phyloP scores from a whole-genome alignment of 2,329 filamentous ascomycete species.

The Clathrospora elynae region DNA sequence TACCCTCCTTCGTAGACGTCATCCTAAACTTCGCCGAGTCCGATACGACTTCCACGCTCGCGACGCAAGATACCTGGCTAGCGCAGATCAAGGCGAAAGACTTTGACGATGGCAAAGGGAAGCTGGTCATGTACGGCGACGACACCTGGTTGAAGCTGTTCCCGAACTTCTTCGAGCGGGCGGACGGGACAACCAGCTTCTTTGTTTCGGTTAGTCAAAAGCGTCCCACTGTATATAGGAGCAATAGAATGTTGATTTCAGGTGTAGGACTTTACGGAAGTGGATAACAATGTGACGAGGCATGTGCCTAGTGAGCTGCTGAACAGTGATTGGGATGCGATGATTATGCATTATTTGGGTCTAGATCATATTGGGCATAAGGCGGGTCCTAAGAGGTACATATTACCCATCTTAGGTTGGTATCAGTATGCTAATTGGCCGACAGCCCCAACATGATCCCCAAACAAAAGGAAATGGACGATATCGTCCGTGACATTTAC shows the following conservation, averaged over 20 bases:
- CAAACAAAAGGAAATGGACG: slow-evolving; percentile 94
- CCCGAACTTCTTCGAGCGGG: slow-evolving; percentile 80
- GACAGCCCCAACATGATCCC: slow-evolving; percentile 83
- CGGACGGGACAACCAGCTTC: slow-evolving; percentile 95
- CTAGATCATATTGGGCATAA: slow-evolving; percentile 98
- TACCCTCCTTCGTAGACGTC: slow-evolving; percentile 96
- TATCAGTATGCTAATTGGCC: slow-evolving; percentile 9
- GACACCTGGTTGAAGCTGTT: slow-evolving; percentile 99
- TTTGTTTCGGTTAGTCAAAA: slow-evolving; percentile 82
- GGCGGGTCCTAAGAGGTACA: slow-evolving; percentile 78
- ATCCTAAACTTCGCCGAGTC: slow-evolving; percentile 96
- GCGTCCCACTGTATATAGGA: slow-evolving; percentile 37
- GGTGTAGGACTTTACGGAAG: slow-evolving; percentile 88
- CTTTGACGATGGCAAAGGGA: slow-evolving; percentile 56
- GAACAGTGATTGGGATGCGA: slow-evolving; percentile 83
- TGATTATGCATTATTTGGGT: slow-evolving; percentile 94
- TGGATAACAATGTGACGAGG: slow-evolving; percentile 95
- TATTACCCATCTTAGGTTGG: slow-evolving; percentile 9
- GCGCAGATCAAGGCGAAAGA: slow-evolving; percentile 77
- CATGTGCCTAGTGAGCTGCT: slow-evolving; percentile 79
- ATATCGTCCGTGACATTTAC: slow-evolving; percentile 76
- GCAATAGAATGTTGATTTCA: slow-evolving; percentile 39
- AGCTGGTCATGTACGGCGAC: slow-evolving; percentile 92
- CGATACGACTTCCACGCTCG: slow-evolving; percentile 85
- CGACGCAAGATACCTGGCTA: slow-evolving; percentile 92